Evolutionary conservation across 805 yeast species (phyloP).

Genomic region (Starmera pachycereana): DNA sequence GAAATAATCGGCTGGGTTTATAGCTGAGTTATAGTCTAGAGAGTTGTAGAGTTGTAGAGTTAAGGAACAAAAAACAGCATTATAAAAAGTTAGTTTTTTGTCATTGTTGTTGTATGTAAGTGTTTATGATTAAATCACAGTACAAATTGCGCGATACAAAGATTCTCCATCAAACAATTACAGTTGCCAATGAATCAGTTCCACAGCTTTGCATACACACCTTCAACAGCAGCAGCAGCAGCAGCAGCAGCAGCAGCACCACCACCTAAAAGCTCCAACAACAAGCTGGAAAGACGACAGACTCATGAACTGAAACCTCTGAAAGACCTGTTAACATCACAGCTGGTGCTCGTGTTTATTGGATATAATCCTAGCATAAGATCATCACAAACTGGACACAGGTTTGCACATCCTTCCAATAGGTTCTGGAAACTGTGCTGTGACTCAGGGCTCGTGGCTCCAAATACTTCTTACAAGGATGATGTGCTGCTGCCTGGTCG

Average conservation of each 20-base stretch:
- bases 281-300: background rate
- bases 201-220: background rate
- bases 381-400: slow-evolving; percentile 53
- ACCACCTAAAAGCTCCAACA: background rate
- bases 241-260: background rate
- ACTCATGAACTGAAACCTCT: slow-evolving; percentile 12
- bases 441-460: slow-evolving; percentile 34
- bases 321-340: slow-evolving; percentile 12
- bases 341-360: slow-evolving; percentile 39
- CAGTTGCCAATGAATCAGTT: background rate
- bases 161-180: background rate
- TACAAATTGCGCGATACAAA: too few relatives aligned
- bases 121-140: slow-evolving; percentile 1
- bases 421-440: slow-evolving; percentile 57
- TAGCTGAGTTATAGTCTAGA: too few relatives aligned
- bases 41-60: too few relatives aligned
- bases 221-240: too few relatives aligned
- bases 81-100: too few relatives aligned
- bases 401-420: slow-evolving; percentile 64
- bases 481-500: slow-evolving; percentile 30
- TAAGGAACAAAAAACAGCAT: too few relatives aligned
- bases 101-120: slow-evolving; percentile 1
- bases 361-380: slow-evolving; percentile 68
- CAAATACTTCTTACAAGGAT: slow-evolving; percentile 18
- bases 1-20: too few relatives aligned